Percentiles rank a stretch among this genome's conserved stretches.
These are phyloP conservation scores for Thymus quinquecostatus DNA, from an alignment of 257 asterid genomes.

Conservation along the genomic window DNA sequence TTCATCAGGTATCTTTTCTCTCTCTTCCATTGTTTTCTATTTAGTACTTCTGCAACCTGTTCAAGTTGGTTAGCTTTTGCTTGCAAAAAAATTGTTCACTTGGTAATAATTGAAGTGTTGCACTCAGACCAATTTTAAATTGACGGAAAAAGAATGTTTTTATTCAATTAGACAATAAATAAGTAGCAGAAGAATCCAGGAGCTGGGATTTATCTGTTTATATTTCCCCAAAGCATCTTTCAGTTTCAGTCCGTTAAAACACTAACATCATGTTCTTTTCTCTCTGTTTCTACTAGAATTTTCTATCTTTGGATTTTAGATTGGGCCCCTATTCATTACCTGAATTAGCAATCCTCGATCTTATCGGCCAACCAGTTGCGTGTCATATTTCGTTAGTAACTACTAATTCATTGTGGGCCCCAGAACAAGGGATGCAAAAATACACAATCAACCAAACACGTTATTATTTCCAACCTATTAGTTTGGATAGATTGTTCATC, in stretches of 20 bases:
- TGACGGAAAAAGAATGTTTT: slow-evolving; percentile 4
- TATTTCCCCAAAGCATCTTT: neutral
- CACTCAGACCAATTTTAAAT: slow-evolving; percentile 3
- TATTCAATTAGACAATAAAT: slow-evolving; percentile 17
- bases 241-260: neutral
- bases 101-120: slow-evolving; percentile 8
- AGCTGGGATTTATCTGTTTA: neutral
- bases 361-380: neutral
- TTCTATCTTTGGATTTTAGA: neutral
- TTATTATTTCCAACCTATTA: neutral
- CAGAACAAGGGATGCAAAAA: neutral
- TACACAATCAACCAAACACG: neutral
- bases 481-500: neutral
- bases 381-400: neutral
- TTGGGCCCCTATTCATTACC: neutral
- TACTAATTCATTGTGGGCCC: neutral
- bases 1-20: slow-evolving; percentile 76
- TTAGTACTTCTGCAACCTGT: slow-evolving; percentile 15
- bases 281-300: neutral
- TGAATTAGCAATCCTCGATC: neutral
- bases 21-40: slow-evolving; percentile 25
- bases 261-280: neutral
- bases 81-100: slow-evolving; percentile 9
- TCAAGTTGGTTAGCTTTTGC: slow-evolving; percentile 23
- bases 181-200: slow-evolving; percentile 20